phyloP scores from a whole-genome alignment of 2,329 filamentous ascomycete genomes.

The Cladosporium phlei region DNA sequence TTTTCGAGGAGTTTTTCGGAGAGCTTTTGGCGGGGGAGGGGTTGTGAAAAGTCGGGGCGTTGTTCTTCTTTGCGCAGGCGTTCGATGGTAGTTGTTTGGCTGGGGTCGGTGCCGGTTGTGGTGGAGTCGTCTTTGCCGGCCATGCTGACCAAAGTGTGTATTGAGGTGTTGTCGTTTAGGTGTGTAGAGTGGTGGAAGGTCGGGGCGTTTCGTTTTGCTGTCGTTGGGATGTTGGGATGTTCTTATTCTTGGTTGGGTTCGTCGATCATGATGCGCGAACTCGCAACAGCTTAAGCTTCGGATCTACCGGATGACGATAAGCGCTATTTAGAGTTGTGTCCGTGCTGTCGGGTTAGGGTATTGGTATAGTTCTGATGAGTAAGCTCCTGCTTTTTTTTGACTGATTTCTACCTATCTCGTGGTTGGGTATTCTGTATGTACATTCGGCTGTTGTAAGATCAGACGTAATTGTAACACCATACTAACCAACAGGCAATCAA shows the following conservation, averaged over 20 bases:
- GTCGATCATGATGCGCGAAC: constrained; percentile 4
- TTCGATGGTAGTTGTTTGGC: constrained; percentile 33
- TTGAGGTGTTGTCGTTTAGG: background rate
- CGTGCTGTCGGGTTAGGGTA: too few relatives aligned
- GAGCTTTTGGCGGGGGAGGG: constrained; percentile 48
- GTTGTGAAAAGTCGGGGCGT: constrained; percentile 46
- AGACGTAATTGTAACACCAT: too few relatives aligned
- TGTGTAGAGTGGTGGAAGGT: background rate
- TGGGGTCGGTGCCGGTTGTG: constrained; percentile 15
- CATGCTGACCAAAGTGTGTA: constrained; percentile 31
- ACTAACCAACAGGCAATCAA: too few relatives aligned
- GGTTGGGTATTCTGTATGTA: too few relatives aligned
- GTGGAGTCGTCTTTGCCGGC: constrained; percentile 31
- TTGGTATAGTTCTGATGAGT: too few relatives aligned
- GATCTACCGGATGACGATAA: constrained; percentile 3
- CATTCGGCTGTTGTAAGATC: too few relatives aligned
- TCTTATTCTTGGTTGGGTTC: too few relatives aligned
- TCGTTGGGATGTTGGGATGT: background rate
- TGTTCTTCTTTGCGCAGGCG: constrained; percentile 39
- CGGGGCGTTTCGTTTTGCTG: background rate
- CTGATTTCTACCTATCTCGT: too few relatives aligned
- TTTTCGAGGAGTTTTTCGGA: constrained; percentile 53
- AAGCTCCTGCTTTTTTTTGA: too few relatives aligned
- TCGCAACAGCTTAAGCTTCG: constrained; percentile 1
- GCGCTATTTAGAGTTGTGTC: background rate